phyloP scores from a whole-genome alignment of 345 rosid genomes.

The Murraya paniculata region DNA sequence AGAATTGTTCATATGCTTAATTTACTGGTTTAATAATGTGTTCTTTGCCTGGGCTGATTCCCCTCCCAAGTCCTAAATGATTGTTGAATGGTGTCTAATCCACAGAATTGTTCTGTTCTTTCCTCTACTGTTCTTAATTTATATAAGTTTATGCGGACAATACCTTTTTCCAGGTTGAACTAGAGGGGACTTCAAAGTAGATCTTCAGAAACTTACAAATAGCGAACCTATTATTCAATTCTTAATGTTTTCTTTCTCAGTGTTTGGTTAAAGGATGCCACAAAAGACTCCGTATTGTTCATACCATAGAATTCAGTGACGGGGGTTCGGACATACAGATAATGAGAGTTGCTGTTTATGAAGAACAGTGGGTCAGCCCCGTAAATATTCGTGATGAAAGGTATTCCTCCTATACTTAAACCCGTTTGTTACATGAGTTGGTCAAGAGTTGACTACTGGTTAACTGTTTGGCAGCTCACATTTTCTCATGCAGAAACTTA shows the following conservation, averaged over 20 bases:
- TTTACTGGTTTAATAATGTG: not conserved
- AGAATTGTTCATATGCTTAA: not conserved
- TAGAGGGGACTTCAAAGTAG: not conserved
- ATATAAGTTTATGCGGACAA: not conserved
- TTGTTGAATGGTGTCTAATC: not conserved
- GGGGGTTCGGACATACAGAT: conserved; percentile 86
- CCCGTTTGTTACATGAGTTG: not conserved
- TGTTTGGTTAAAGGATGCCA: conserved; percentile 97
- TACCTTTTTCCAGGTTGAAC: not conserved
- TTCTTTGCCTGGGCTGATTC: not conserved
- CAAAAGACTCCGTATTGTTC: conserved; percentile 86
- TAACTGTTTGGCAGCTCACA: not conserved
- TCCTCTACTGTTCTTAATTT: not conserved
- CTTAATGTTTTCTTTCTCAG: conserved; percentile 28
- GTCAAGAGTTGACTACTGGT: not conserved
- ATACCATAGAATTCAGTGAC: conserved; percentile 72
- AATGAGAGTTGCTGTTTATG: conserved; percentile 88
- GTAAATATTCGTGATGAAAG: conserved; percentile 55
- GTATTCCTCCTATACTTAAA: conserved; percentile 30
- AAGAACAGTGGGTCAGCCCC: conserved; percentile 87
- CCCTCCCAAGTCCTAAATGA: not conserved
- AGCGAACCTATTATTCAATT: not conserved
- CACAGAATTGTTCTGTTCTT: not conserved
- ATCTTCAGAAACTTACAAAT: not conserved
- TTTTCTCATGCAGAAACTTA: conserved; percentile 3